Evolutionary conservation across 768 basidiomycete species (phyloP), one percentile per base, ranked within the genome.

Genomic region (Rhizopogon vesiculosus): DNA sequence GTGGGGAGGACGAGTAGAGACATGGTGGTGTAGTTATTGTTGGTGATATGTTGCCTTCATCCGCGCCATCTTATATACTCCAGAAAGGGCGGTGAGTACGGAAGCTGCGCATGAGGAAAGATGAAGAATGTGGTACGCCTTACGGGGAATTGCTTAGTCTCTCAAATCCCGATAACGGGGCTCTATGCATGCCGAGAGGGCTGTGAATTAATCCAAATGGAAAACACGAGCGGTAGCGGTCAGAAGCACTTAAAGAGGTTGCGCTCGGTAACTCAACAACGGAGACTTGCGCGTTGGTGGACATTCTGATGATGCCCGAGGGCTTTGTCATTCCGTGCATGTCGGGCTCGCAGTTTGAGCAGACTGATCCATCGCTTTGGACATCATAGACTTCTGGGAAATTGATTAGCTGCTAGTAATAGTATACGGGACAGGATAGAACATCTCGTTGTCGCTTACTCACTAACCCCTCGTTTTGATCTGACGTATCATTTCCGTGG

Each of bases 1-100:
- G 70, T 58, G 7, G 75, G 77, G 48, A 76, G 70, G 51, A 73
- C 69, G 56, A 73, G 64, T 7, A 56, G 54, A 31, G 67, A 56
- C 70, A 70, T 72, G 54, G 6, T 12, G 3, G 41, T 53, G 2
- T 13, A 22, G 40, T 42, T 15, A 13, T 22, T 31, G 3, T 31
- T 43, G 15, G 19, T 35, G 7, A 7, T 33, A 22, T 8, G 3
- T 25, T 10, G 15, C 18, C 22, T 19, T 38, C 5, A 25, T 9
- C 1, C 0, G 3, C 19, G 5, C 15, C 3, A 22, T 9, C 22
- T 49, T 49, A 38, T 49, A 8, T 49, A 38, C 35, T 3, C 15
- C 48, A 49, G 35, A 49, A 19, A 38, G 33, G 22, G 31, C 48
- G 48, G 19, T 33, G 22, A 49, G 15, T 16, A n/a, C 5, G 22